Evolutionary conservation across 2,329 filamentous ascomycete genomes (phyloP).

Genomic region (Dendryphion nanum): DNA sequence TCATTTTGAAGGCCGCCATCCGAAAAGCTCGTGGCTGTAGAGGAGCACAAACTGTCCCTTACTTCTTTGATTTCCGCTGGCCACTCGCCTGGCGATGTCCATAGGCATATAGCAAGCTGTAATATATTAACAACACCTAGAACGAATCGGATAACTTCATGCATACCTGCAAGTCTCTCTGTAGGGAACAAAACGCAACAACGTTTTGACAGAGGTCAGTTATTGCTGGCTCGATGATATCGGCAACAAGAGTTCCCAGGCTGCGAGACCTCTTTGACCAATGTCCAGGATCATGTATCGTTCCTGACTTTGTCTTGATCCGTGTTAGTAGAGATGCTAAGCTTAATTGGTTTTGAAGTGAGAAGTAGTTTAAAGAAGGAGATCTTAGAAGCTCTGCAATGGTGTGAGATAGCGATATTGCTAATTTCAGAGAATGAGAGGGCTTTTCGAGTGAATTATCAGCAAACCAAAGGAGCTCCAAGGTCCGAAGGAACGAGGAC

Average conservation of each 20-base stretch:
- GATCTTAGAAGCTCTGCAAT: constrained; percentile 19
- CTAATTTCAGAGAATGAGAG: constrained; percentile 19
- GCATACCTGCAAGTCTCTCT: constrained; percentile 34
- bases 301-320: no score
- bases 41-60: constrained; percentile 20
- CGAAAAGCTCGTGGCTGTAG: constrained; percentile 18
- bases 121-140: not conserved
- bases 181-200: constrained; percentile 14
- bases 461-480: constrained; percentile 16
- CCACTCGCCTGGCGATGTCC: constrained; percentile 28
- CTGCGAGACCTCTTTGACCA: no score
- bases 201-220: constrained; percentile 18
- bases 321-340: constrained; percentile 22
- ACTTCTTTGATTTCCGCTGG: constrained; percentile 19
- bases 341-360: constrained; percentile 20
- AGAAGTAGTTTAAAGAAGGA: constrained; percentile 12
- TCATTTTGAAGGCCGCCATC: constrained; percentile 22
- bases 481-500: constrained; percentile 19
- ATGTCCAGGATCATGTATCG: no score
- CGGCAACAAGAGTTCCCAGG: no score
- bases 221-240: constrained; percentile 18
- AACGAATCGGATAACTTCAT: not conserved
- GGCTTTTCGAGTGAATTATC: constrained; percentile 1
- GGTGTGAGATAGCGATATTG: constrained; percentile 15
- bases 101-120: constrained; percentile 34